Conservation (phyloP, 2,329 filamentous ascomycete genomes). For the Scedosporium dehoogii region DNA sequence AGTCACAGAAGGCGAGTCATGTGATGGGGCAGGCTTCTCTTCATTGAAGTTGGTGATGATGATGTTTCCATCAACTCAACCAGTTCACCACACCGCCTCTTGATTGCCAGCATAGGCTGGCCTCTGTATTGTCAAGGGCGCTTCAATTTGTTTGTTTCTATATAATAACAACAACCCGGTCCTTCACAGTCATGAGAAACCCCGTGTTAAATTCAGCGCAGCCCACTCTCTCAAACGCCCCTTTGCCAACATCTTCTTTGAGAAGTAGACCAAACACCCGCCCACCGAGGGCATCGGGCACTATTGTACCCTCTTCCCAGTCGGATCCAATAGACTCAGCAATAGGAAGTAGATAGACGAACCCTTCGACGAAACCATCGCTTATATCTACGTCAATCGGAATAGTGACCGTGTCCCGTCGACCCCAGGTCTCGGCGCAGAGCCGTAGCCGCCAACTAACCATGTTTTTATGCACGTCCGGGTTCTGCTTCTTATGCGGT, state of each 20-base stretch:
- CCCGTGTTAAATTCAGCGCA: neutral
- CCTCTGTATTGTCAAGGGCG: too few species aligned
- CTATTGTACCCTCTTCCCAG: neutral
- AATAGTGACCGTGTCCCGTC: neutral
- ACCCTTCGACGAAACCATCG: neutral
- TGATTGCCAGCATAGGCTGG: too few species aligned
- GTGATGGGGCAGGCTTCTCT: too few species aligned
- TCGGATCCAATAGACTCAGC: neutral
- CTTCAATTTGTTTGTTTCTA: neutral
- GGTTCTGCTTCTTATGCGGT: neutral
- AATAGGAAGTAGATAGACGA: neutral
- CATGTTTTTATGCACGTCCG: neutral
- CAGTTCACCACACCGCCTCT: too few species aligned
- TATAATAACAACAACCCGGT: neutral
- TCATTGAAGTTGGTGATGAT: too few species aligned
- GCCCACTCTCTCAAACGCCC: neutral
- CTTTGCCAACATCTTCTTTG: neutral
- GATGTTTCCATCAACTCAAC: too few species aligned
- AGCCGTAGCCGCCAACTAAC: neutral
- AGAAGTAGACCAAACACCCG: neutral
- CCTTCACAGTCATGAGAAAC: neutral
- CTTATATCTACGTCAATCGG: neutral
- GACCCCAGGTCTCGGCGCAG: neutral
- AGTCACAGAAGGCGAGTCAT: too few species aligned
- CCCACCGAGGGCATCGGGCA: neutral